These are phyloP conservation scores for Phoenix roebelenii DNA, from an alignment of 176 grass and related monocot genomes.

Conservation along the genomic window DNA sequence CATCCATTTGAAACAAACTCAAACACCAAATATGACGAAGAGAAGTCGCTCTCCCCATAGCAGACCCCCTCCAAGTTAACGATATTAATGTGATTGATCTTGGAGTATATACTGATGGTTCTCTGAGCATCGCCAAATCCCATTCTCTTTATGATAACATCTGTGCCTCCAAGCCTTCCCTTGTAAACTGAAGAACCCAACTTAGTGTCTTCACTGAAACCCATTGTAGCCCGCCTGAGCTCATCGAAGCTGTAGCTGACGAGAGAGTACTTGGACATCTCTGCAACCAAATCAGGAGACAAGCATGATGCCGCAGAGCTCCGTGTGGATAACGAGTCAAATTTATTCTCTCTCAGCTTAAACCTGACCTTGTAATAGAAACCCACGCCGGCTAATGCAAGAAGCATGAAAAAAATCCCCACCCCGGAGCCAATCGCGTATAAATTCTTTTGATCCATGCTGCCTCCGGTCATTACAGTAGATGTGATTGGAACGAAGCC, in stretches of 20 bases:
- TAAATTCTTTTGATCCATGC: not conserved
- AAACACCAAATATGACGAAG: not conserved
- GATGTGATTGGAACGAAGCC: not conserved
- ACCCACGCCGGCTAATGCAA: not conserved
- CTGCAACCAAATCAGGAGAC: conserved; percentile 6
- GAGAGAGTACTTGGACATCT: not conserved
- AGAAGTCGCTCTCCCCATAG: not conserved
- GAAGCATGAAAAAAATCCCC: not conserved
- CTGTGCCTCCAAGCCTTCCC: not conserved
- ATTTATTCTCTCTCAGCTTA: not conserved
- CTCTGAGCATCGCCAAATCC: not conserved
- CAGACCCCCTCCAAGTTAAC: conserved; percentile 1
- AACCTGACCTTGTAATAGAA: not conserved
- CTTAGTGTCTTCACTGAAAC: conserved; percentile 1
- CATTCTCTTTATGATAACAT: not conserved
- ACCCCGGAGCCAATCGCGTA: not conserved
- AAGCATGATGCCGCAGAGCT: not conserved
- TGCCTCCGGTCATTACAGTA: not conserved
- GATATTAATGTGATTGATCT: conserved; percentile 7
- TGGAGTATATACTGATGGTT: conserved; percentile 1
- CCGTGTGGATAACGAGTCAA: not conserved
- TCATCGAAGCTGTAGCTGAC: not conserved
- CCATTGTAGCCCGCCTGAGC: not conserved
- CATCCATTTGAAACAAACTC: not conserved
- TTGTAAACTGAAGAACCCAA: conserved; percentile 1